These are phyloP conservation scores for Aspergillus saccharolyticus DNA, from an alignment of 495 filamentous ascomycete species.

Conservation along the genomic window DNA sequence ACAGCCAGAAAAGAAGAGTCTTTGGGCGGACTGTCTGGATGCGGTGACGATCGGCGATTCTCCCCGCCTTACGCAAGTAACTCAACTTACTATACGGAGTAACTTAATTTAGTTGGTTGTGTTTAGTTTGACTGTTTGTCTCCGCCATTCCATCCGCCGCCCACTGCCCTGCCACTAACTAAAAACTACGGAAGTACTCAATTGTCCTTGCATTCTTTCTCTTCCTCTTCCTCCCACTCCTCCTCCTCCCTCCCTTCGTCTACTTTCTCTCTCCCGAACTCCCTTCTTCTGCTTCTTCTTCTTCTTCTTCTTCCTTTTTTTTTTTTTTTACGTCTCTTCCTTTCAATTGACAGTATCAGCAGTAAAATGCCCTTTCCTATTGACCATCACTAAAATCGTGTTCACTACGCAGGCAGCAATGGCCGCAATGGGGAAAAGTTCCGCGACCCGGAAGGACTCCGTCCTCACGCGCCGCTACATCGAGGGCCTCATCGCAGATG, in stretches of 20 bases:
- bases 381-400: neutral
- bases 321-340: slow-evolving; percentile 4
- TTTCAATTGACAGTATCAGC: neutral
- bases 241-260: slow-evolving; percentile 2
- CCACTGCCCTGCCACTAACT: too few relatives aligned
- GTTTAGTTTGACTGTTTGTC: neutral
- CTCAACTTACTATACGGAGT: too few relatives aligned
- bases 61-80: neutral
- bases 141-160: neutral
- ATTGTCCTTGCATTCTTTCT: slow-evolving; percentile 17
- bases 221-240: slow-evolving; percentile 5
- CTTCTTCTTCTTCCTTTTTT: slow-evolving; percentile 4
- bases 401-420: slow-evolving; percentile 6
- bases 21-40: neutral
- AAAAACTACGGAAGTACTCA: too few relatives aligned
- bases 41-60: neutral
- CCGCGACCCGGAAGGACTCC: slow-evolving; percentile 38
- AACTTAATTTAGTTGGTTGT: neutral
- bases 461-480: slow-evolving; percentile 68
- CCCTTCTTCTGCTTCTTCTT: neutral
- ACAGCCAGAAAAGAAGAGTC: neutral
- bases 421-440: neutral
- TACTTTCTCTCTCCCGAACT: slow-evolving; percentile 1
- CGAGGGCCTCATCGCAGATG: slow-evolving; percentile 82
- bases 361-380: neutral